These are phyloP conservation scores for Rhizopus delemar DNA, from an alignment of 371 early-diverging fungal genomes.

Conservation along the genomic window DNA sequence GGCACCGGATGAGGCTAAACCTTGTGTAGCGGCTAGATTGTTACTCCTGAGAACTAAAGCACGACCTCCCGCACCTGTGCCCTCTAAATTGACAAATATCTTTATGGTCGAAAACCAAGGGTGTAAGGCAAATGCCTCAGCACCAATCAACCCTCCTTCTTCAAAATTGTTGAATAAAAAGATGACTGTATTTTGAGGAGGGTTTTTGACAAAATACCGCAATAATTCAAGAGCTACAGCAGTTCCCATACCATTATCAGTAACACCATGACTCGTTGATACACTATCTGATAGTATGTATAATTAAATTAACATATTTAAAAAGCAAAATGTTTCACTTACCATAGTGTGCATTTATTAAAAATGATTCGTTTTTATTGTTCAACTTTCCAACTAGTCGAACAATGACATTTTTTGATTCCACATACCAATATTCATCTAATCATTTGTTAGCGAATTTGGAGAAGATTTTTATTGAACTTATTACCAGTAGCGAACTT, in stretches of 20 bases:
- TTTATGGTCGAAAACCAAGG: slow-evolving; percentile 71
- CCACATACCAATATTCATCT: slow-evolving; percentile 53
- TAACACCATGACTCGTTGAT: slow-evolving; percentile 74
- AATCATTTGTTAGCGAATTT: not conserved
- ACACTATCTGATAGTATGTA: slow-evolving; percentile 56
- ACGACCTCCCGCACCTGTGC: slow-evolving; percentile 74
- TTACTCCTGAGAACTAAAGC: slow-evolving; percentile 68
- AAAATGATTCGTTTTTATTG: slow-evolving; percentile 41
- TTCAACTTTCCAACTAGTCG: slow-evolving; percentile 23
- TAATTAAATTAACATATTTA: not conserved
- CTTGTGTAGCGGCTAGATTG: slow-evolving; percentile 48
- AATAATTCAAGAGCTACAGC: slow-evolving; percentile 70
- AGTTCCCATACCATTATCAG: slow-evolving; percentile 81
- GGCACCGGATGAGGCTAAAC: slow-evolving; percentile 27
- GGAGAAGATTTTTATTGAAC: not conserved
- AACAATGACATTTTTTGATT: slow-evolving; percentile 44
- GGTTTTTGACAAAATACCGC: slow-evolving; percentile 58
- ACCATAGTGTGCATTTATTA: slow-evolving; percentile 58
- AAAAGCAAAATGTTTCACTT: slow-evolving; percentile 10
- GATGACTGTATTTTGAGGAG: slow-evolving; percentile 60
- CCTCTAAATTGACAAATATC: slow-evolving; percentile 81
- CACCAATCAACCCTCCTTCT: slow-evolving; percentile 77
- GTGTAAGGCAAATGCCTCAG: slow-evolving; percentile 66
- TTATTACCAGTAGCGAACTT: slow-evolving; percentile 39
- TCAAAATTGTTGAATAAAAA: slow-evolving; percentile 87